Conservation (phyloP, 257 asterid species). For the Fraxinus excelsior region DNA sequence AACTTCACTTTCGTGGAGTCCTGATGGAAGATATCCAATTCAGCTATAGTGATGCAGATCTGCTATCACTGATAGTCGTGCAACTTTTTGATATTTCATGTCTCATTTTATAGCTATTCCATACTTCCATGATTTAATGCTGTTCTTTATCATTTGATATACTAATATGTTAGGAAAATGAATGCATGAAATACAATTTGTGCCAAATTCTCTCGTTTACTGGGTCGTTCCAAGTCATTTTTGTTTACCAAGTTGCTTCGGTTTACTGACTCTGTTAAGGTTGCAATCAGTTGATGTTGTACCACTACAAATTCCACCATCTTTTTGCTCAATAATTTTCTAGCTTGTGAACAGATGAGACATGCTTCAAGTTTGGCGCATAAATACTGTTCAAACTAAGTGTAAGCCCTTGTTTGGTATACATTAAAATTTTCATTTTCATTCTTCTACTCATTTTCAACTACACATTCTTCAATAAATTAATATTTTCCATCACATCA, state of each 20-base stretch:
- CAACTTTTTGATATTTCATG: conserved; percentile 6
- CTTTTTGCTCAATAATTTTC: neutral
- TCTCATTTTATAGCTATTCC: conserved; percentile 12
- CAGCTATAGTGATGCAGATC: conserved; percentile 5
- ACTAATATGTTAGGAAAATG: neutral
- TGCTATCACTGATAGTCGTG: neutral
- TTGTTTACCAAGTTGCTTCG: neutral
- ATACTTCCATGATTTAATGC: neutral
- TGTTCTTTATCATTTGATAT: conserved; percentile 19
- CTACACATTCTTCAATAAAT: no score
- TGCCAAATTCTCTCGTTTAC: neutral
- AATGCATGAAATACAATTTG: neutral
- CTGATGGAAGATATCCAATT: conserved; percentile 93
- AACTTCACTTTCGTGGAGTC: conserved; percentile 96
- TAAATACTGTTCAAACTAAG: neutral
- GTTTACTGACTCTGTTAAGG: neutral
- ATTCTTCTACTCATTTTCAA: no score
- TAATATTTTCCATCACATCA: no score
- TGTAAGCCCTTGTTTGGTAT: no score
- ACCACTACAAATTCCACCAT: neutral
- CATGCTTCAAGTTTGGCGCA: neutral
- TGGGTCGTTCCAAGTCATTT: neutral
- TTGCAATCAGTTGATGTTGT: neutral
- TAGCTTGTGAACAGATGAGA: neutral
- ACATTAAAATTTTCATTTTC: no score